These are phyloP conservation scores for Fusarium vanettenii DNA, from an alignment of 2,329 filamentous ascomycete species.

Conservation along the genomic window DNA sequence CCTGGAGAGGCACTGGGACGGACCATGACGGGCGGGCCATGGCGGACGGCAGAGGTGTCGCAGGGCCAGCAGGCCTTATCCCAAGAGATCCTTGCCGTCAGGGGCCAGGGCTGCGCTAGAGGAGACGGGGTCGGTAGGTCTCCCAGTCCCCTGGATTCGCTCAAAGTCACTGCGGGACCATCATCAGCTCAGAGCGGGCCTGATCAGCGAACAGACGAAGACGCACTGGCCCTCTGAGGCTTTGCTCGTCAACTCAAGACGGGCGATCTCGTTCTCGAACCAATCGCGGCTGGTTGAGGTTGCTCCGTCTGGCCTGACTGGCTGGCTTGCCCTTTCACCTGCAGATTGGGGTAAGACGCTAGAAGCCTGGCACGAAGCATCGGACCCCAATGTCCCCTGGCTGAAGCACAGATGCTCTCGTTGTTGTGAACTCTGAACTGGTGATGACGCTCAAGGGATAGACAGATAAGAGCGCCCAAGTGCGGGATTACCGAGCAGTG, in stretches of 20 bases:
- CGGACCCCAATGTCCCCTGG: conserved; percentile 12
- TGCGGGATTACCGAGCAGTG: conserved; percentile 15
- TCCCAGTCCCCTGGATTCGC: conserved; percentile 36
- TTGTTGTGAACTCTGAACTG: conserved; percentile 6
- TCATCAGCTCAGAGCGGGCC: conserved; percentile 28
- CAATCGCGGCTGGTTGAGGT: conserved; percentile 16
- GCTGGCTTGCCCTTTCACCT: conserved; percentile 26
- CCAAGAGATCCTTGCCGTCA: conserved; percentile 17
- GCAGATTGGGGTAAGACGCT: conserved; percentile 37
- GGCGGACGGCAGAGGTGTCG: conserved; percentile 29
- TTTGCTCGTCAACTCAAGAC: conserved; percentile 26
- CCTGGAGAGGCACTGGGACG: conserved; percentile 20
- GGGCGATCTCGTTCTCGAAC: conserved; percentile 20
- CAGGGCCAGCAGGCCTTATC: conserved; percentile 22
- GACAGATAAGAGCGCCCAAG: conserved; percentile 1
- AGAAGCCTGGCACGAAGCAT: conserved; percentile 36
- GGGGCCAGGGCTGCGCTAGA: conserved; percentile 25
- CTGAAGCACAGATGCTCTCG: not conserved
- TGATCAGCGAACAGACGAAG: conserved; percentile 31
- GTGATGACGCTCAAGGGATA: not conserved
- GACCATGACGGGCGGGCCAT: conserved; percentile 14
- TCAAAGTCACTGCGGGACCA: conserved; percentile 29
- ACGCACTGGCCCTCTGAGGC: conserved; percentile 20
- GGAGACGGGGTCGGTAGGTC: conserved; percentile 27
- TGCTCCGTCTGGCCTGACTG: conserved; percentile 21